Conservation (phyloP, 495 filamentous ascomycete species). For the Lophiotrema nucula region DNA sequence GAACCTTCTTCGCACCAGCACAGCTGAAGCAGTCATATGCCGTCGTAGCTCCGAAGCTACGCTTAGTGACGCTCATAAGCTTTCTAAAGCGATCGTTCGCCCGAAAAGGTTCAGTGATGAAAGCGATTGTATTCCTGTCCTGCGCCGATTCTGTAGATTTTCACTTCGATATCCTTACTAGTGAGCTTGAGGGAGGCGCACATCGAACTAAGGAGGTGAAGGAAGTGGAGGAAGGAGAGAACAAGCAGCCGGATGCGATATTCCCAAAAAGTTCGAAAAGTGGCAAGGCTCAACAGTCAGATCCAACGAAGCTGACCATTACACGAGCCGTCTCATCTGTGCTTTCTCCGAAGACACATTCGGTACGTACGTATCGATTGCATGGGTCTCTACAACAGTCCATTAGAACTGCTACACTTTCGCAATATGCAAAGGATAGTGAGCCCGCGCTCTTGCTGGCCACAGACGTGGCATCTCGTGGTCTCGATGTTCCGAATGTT, state of each 20-base stretch:
- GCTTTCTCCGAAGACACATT: constrained; percentile 29
- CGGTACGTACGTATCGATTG: constrained; percentile 73
- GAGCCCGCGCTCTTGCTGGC: constrained; percentile 79
- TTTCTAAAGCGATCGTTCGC: constrained; percentile 82
- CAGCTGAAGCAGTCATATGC: constrained; percentile 90
- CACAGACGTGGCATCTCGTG: constrained; percentile 92
- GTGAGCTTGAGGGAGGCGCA: constrained; percentile 32
- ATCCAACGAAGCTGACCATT: constrained; percentile 34
- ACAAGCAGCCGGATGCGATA: constrained; percentile 8
- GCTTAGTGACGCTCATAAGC: constrained; percentile 80
- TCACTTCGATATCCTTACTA: constrained; percentile 83
- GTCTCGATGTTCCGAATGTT: constrained; percentile 89
- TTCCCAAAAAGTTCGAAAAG: not conserved
- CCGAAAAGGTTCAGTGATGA: constrained; percentile 83
- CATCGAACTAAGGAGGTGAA: constrained; percentile 34
- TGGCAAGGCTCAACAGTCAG: constrained; percentile 25
- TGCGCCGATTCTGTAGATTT: constrained; percentile 97
- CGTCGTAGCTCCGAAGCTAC: constrained; percentile 81
- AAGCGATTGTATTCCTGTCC: constrained; percentile 92
- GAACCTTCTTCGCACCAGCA: constrained; percentile 78
- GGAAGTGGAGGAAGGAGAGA: constrained; percentile 20
- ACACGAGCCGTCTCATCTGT: constrained; percentile 21
- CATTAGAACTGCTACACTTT: constrained; percentile 78
- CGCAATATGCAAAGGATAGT: constrained; percentile 62
- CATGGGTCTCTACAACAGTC: constrained; percentile 92